These are phyloP conservation scores for Paecilomyces fulvus DNA, from an alignment of 2,329 filamentous ascomycete species.

Conservation along the genomic window DNA sequence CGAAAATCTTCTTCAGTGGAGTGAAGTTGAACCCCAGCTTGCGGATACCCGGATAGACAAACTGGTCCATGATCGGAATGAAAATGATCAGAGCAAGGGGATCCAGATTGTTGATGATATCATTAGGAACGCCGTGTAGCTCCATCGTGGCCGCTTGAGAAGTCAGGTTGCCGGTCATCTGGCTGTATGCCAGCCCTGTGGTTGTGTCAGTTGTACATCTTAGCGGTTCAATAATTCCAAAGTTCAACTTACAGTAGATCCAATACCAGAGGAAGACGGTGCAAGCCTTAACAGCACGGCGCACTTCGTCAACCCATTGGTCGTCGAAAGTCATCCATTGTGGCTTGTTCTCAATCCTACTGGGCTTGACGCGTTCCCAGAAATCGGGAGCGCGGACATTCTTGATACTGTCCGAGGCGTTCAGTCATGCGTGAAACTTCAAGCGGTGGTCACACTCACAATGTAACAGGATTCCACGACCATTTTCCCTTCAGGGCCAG, in stretches of 20 bases:
- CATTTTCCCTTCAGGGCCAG: slow-evolving; percentile 56
- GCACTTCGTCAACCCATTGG: slow-evolving; percentile 69
- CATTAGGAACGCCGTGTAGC: slow-evolving; percentile 65
- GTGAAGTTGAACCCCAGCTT: slow-evolving; percentile 57
- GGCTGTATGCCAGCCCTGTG: slow-evolving; percentile 34
- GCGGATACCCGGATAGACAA: slow-evolving; percentile 61
- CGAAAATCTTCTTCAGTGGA: slow-evolving; percentile 66
- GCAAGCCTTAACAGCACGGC: slow-evolving; percentile 59
- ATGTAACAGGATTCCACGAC: slow-evolving; percentile 49
- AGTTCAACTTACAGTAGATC: slow-evolving; percentile 29
- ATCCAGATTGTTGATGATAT: slow-evolving; percentile 67
- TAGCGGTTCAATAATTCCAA: neutral
- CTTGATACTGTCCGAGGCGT: slow-evolving; percentile 6
- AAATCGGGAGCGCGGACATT: slow-evolving; percentile 13
- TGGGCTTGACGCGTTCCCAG: slow-evolving; percentile 16
- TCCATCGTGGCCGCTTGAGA: slow-evolving; percentile 54
- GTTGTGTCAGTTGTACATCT: neutral
- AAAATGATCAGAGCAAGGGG: slow-evolving; percentile 68
- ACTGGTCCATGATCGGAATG: slow-evolving; percentile 60
- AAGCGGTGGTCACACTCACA: slow-evolving; percentile 9
- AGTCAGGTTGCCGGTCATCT: slow-evolving; percentile 43
- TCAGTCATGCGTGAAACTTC: slow-evolving; percentile 5
- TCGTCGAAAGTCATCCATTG: slow-evolving; percentile 66
- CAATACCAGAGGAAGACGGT: slow-evolving; percentile 55
- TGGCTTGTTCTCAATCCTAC: slow-evolving; percentile 11